Conservation (phyloP, 768 basidiomycete species). For the Termitomyces sp. region DNA sequence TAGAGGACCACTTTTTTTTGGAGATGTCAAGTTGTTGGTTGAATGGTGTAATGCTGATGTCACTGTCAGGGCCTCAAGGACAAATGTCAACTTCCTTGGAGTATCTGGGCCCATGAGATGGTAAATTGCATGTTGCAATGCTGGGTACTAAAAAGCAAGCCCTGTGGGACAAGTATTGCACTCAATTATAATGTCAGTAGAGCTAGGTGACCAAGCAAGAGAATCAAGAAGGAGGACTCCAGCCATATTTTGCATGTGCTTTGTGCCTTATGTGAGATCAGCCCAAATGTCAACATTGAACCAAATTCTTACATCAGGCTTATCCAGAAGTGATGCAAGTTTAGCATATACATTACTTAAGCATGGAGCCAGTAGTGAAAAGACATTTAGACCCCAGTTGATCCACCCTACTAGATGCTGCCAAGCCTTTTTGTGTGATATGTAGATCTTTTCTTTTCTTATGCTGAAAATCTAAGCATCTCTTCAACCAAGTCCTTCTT, state of each 20-base stretch:
- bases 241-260: slow-evolving; percentile 6
- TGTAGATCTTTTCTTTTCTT: background rate
- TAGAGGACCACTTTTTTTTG: background rate
- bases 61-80: slow-evolving; percentile 1
- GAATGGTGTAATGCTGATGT: background rate
- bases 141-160: slow-evolving; percentile 19
- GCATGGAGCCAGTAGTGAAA: background rate
- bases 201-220: background rate
- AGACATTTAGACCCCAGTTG: background rate
- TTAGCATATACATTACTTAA: background rate
- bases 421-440: background rate
- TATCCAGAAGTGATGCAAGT: background rate
- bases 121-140: slow-evolving; percentile 9
- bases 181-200: background rate
- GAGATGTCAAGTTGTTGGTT: background rate
- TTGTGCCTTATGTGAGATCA: slow-evolving; percentile 20
- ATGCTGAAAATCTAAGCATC: background rate
- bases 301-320: slow-evolving; percentile 8
- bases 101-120: background rate
- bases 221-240: slow-evolving; percentile 19
- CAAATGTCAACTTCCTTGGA: background rate
- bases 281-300: slow-evolving; percentile 12
- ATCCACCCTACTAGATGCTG: background rate
- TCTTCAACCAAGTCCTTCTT: background rate
- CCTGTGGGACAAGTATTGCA: slow-evolving; percentile 14